Evolutionary conservation across 208 protist species (phyloP).

Genomic region (Trypanosoma scelopori): DNA sequence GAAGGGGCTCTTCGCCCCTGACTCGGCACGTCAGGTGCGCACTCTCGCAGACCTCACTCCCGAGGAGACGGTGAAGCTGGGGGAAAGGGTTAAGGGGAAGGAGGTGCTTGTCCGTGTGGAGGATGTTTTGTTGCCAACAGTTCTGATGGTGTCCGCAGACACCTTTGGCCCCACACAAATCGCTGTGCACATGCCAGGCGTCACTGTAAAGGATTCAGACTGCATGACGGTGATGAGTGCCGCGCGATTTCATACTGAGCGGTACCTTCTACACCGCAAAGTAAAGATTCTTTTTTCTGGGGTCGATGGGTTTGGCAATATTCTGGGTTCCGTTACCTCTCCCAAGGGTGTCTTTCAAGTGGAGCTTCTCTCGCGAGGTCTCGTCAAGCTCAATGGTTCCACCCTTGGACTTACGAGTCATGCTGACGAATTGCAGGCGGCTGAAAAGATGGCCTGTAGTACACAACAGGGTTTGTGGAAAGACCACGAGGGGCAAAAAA

Average conservation of each 20-base stretch:
- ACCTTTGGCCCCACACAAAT: slow-evolving; percentile 63
- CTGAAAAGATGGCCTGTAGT: slow-evolving; percentile 58
- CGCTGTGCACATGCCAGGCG: slow-evolving; percentile 72
- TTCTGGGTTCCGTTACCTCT: slow-evolving; percentile 80
- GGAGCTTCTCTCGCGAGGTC: slow-evolving; percentile 79
- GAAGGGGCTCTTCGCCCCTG: slow-evolving; percentile 71
- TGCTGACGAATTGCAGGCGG: slow-evolving; percentile 47
- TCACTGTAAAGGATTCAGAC: slow-evolving; percentile 65
- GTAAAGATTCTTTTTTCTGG: slow-evolving; percentile 81
- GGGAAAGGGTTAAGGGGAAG: slow-evolving; percentile 51
- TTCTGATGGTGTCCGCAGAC: slow-evolving; percentile 50
- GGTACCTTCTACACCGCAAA: slow-evolving; percentile 79
- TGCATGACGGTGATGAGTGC: slow-evolving; percentile 31
- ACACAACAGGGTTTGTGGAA: slow-evolving; percentile 69
- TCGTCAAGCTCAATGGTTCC: slow-evolving; percentile 61
- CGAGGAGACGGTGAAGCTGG: slow-evolving; percentile 47
- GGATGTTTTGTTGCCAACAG: slow-evolving; percentile 59
- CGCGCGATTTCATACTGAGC: slow-evolving; percentile 75
- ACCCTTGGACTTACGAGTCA: slow-evolving; percentile 51
- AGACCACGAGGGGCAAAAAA: slow-evolving; percentile 31
- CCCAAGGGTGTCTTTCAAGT: slow-evolving; percentile 82
- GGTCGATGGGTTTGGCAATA: slow-evolving; percentile 70
- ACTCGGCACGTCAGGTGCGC: slow-evolving; percentile 64
- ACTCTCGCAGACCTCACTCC: slow-evolving; percentile 42
- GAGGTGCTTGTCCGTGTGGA: slow-evolving; percentile 72